Evolutionary conservation across 495 filamentous ascomycete species (phyloP), one percentile per base, ranked within the genome.

Genomic region (Chaetomidium leptoderma): DNA sequence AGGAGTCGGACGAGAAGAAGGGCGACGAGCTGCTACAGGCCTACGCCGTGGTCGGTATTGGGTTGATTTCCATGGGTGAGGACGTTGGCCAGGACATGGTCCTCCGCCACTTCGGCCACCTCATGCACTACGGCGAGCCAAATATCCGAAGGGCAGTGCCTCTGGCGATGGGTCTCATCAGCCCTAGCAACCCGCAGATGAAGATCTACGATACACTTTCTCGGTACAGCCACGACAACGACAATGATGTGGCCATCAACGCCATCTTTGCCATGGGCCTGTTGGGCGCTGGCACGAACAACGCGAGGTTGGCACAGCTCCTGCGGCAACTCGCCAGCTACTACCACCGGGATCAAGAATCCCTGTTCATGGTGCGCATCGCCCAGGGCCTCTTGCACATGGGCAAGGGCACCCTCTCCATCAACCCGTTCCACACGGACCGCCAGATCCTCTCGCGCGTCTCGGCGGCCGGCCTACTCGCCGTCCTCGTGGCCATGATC

Each of bases 231-330:
- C 93, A 99, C 80, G 93, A 99, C 76, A 99, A 95, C 63, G 93
- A 99, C 78, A 95, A 93, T 68, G 93, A 99, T 64, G 93, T 99
- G 36, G 93, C 93, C 27, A 84, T 99, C 70, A 99, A 96, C 66
- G 92, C 93, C 69, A 97, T 99, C 69, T 97, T 99, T 66, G 92
- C 93, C 63, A 99, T 99, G 93, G 93, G 93, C 71, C 83, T 99
- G 49, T 81, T 96, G 30, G 93, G 93, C 64, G 95, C 93, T 30
- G 93, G 93, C 60, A 97, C 95, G 21, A 99, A 99, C 77, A 99
- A 99, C 68, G 95, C 93, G 35, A 86, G 93, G 75, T 76, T 99
- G 58, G 93, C 93, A 32, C 93, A 97, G 74, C 82, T 99, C 24
- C 81, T 99, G 27, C 81, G 93, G 57, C 93, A 99, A 74, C 78